phyloP scores from a whole-genome alignment of 306 rosid species.

The Bauhinia variegata region DNA sequence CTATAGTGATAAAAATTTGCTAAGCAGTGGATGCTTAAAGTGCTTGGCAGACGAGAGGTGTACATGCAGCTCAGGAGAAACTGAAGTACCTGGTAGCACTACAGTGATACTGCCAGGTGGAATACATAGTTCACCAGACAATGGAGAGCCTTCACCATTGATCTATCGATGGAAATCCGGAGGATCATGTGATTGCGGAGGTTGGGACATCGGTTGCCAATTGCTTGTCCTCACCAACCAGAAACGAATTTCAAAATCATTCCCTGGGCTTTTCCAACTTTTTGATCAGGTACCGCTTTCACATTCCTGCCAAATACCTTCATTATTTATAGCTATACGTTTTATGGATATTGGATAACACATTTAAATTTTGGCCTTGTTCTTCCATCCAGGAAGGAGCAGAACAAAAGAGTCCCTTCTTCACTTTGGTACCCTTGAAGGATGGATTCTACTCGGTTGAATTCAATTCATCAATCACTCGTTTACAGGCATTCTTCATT shows the following conservation, averaged over 20 bases:
- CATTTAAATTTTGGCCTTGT: conserved; percentile 27
- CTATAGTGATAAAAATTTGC: conserved; percentile 33
- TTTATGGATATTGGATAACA: conserved; percentile 14
- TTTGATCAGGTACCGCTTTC: conserved; percentile 59
- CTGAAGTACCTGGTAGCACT: conserved; percentile 32
- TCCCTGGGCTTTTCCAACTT: conserved; percentile 56
- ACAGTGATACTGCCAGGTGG: conserved; percentile 81
- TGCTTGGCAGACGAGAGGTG: conserved; percentile 50
- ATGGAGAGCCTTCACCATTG: conserved; percentile 79
- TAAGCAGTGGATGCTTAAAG: conserved; percentile 43
- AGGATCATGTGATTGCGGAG: conserved; percentile 92
- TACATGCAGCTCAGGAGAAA: conserved; percentile 50
- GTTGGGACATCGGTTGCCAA: conserved; percentile 97
- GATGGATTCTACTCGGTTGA: conserved; percentile 72
- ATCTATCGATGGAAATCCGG: conserved; percentile 77
- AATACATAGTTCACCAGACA: conserved; percentile 69
- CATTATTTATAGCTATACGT: background rate
- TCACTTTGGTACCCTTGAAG: conserved; percentile 68
- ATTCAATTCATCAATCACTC: conserved; percentile 69
- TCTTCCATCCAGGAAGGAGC: conserved; percentile 63
- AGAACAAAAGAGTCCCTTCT: conserved; percentile 50
- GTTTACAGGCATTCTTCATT: conserved; percentile 82
- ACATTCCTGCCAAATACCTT: conserved; percentile 9
- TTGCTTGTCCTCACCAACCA: conserved; percentile 69
- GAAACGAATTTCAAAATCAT: conserved; percentile 39